phyloP scores from a whole-genome alignment of 2,329 filamentous ascomycete genomes.

The Alternaria panax region DNA sequence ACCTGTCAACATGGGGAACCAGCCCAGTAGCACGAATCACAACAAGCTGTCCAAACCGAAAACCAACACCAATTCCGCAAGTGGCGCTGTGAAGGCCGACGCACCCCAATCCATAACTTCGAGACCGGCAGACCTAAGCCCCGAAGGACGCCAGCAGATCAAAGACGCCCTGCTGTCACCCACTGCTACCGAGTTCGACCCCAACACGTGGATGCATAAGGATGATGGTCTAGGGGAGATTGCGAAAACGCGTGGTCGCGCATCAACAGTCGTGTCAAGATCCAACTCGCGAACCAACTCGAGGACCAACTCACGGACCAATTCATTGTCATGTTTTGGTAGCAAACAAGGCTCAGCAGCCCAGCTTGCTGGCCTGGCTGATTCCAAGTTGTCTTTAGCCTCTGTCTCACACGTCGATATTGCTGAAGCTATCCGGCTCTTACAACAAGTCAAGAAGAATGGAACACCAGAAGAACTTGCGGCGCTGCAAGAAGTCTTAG shows the following conservation, averaged over 20 bases:
- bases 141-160: slow-evolving; percentile 39
- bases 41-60: slow-evolving; percentile 48
- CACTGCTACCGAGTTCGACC: slow-evolving; percentile 32
- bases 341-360: slow-evolving; percentile 31
- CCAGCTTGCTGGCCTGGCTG: slow-evolving; percentile 32
- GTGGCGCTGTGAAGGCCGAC: slow-evolving; percentile 24
- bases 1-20: slow-evolving; percentile 41
- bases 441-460: slow-evolving; percentile 58
- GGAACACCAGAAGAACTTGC: slow-evolving; percentile 58
- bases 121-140: slow-evolving; percentile 37
- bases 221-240: slow-evolving; percentile 32
- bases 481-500: slow-evolving; percentile 48
- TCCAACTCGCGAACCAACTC: slow-evolving; percentile 34
- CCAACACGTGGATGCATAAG: slow-evolving; percentile 22
- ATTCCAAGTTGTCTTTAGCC: slow-evolving; percentile 42
- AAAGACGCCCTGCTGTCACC: slow-evolving; percentile 41
- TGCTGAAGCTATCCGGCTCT: slow-evolving; percentile 54
- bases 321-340: slow-evolving; percentile 37
- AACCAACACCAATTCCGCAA: slow-evolving; percentile 45
- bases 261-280: slow-evolving; percentile 37
- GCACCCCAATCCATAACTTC: slow-evolving; percentile 32
- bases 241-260: slow-evolving; percentile 32
- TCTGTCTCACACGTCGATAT: slow-evolving; percentile 52
- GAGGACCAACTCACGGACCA: slow-evolving; percentile 27
- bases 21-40: slow-evolving; percentile 32